Base-by-base conservation (phyloP, 192 early-diverging fungal species). In the Phycomyces nitens region DNA sequence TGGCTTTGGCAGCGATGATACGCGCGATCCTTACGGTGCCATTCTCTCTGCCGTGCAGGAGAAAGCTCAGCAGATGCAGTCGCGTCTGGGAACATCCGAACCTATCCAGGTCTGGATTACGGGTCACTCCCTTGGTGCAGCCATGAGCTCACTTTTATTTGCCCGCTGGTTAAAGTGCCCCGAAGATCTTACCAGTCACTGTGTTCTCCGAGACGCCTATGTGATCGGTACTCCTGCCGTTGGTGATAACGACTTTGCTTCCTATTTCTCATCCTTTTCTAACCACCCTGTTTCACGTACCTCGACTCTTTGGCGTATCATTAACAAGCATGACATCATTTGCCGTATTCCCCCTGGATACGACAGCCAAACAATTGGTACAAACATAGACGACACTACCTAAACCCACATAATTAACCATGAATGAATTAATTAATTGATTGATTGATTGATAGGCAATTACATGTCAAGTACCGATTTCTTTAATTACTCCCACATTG, bases 51-150 rank as follows among this genome's bases (percentile, higher is more conserved):
- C 77, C 20, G 67, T 81, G 24, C 60, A 64, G 10, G 41, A 42
- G 20, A 67, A 68, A 38, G 69, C 65, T 3, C 20, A n/a, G 42
- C 16, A 58, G 21, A 63, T 81, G 38, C 65, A 70, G 18, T 22
- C 40, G 53, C 47, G 27, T 27, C 3, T 64, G 39, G 6, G 43
- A 21, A 66, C 56, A 5, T 54, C 49, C n/a, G 58, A 62, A 11
- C 73, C 71, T 10, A 60, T 82, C 15, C 75, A 80, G 23, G 51
- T 84, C 4, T 84, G 80, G 77, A 49, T 84, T 8, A 77, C 82
- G 4, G 82, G 82, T 9, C 82, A 84, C 61, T 84, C 82, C 12
- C 60, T 84, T 11, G 82, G 82, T 16, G 75, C 70, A 29, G 83
- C 80, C 0, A 53, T 82, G 23, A 68, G 74, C 1, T 70, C 66